Conservation (phyloP, 2,329 filamentous ascomycete genomes). For the Diplodia scrobiculata region DNA sequence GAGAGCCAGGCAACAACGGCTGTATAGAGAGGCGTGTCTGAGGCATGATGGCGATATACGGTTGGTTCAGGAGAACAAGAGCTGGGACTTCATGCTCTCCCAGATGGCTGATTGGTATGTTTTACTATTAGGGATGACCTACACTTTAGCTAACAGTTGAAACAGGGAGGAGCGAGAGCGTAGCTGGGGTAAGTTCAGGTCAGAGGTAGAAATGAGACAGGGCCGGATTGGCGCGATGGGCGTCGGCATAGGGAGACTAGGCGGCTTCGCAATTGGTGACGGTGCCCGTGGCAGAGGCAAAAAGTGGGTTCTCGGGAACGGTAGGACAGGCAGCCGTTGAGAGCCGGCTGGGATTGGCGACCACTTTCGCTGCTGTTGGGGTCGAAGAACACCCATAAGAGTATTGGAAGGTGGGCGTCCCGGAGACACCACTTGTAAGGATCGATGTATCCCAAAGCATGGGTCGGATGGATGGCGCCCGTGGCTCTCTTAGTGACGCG, state of each 20-base stretch:
- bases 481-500: neutral
- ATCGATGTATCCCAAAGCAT: neutral
- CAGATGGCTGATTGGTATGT: conserved; percentile 49
- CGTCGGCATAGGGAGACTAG: conserved; percentile 7
- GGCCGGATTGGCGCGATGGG: conserved; percentile 21
- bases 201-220: conserved; percentile 11
- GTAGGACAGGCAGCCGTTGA: neutral
- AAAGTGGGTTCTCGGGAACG: conserved; percentile 3
- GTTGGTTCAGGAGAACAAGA: conserved; percentile 39
- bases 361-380: neutral
- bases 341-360: neutral
- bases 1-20: conserved; percentile 58
- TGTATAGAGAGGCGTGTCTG: conserved; percentile 53
- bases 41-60: conserved; percentile 36
- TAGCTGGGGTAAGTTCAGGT: conserved; percentile 34
- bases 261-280: conserved; percentile 15
- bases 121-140: no score
- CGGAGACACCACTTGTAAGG: neutral
- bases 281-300: neutral
- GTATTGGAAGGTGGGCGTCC: neutral
- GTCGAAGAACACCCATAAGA: neutral
- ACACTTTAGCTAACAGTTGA: neutral
- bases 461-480: neutral
- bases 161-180: conserved; percentile 32
- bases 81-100: conserved; percentile 48